Base-by-base conservation (phyloP, 306 rosid species). In the Inga oerstediana region DNA sequence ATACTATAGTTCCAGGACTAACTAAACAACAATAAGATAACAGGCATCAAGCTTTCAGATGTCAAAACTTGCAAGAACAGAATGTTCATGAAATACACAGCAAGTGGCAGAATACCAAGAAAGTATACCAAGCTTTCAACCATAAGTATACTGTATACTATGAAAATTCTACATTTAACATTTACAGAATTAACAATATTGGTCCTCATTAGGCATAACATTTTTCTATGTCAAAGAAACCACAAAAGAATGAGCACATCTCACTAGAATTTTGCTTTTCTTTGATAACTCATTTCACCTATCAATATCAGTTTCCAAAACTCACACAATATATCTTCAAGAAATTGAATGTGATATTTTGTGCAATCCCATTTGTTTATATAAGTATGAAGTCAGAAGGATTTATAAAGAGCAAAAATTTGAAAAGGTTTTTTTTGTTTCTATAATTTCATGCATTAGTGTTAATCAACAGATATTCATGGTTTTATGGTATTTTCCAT, bases 31-130 rank as follows among this genome's bases (percentile, higher is more conserved):
- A 69, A 27, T 59, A 54, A 58, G 43, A 70, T 58, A 64, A n/a
- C 34, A 27, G 35, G 48, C 70, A 75, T 67, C 76, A 75, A 67
- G 76, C 12, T 39, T 54, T 58, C 37, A 44, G 44, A 27, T 8
- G 34, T 70, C 22, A 20, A 5, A 70, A 70, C 32, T 70, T 70
- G 45, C 10, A 69, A 17, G 20, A 69, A 69, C 1, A 10, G 22
- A 69, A 39, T 30, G 67, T 37, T 67, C 56, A 79, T 27, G 59
- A 80, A 84, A 85, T 59, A 85, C 79, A 61, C 39, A 59, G 67
- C 24, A 45, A 75, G 62, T 59, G 68, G 66, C 74, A 76, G 67
- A 17, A 71, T 45, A 80, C 16, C 64, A 76, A 76, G 67, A 48
- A 39, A 61, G 64, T 34, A 68, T 17, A 69, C 44, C 74, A 70